Evolutionary conservation across 192 early-diverging fungal species (phyloP).

Genomic region (Coemansia erecta): DNA sequence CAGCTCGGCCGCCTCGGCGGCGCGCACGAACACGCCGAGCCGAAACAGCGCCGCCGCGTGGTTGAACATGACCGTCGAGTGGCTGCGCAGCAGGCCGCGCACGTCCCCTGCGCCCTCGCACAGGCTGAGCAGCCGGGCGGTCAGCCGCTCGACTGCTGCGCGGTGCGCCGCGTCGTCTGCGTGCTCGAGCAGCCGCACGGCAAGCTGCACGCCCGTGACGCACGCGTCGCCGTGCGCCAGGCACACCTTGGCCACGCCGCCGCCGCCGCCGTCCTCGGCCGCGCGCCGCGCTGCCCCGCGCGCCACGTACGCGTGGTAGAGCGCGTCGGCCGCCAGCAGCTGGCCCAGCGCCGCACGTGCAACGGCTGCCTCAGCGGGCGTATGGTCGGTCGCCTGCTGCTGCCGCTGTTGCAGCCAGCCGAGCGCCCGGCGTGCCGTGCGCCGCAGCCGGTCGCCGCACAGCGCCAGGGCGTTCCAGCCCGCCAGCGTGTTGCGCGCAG

Average conservation of each 20-base stretch:
- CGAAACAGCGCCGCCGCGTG: slow-evolving; percentile 38
- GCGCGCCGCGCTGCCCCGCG: slow-evolving; percentile 33
- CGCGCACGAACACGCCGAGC: slow-evolving; percentile 26
- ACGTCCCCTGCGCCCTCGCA: no score
- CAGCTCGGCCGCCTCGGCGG: slow-evolving; percentile 22
- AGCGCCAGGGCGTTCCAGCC: slow-evolving; percentile 40
- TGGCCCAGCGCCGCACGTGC: slow-evolving; percentile 3
- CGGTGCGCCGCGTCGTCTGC: background rate
- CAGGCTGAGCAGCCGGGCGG: no score
- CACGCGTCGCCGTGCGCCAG: slow-evolving; percentile 32
- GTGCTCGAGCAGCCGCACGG: slow-evolving; percentile 17
- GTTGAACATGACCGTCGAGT: slow-evolving; percentile 48
- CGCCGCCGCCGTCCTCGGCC: slow-evolving; percentile 34
- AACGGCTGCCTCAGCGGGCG: no score
- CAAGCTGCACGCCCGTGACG: slow-evolving; percentile 25
- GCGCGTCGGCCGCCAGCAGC: slow-evolving; percentile 17
- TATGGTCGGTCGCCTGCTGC: background rate
- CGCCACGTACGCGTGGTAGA: slow-evolving; percentile 34
- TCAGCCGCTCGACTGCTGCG: background rate
- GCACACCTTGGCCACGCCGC: slow-evolving; percentile 6
- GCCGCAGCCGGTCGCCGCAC: slow-evolving; percentile 35
- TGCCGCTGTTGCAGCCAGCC: slow-evolving; percentile 15
- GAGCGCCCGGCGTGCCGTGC: slow-evolving; percentile 13
- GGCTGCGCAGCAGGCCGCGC: slow-evolving; percentile 39
- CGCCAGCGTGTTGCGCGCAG: slow-evolving; percentile 26